These are phyloP conservation scores for Teunomyces barrocoloradensis DNA, from an alignment of 805 yeast genomes.

Conservation along the genomic window DNA sequence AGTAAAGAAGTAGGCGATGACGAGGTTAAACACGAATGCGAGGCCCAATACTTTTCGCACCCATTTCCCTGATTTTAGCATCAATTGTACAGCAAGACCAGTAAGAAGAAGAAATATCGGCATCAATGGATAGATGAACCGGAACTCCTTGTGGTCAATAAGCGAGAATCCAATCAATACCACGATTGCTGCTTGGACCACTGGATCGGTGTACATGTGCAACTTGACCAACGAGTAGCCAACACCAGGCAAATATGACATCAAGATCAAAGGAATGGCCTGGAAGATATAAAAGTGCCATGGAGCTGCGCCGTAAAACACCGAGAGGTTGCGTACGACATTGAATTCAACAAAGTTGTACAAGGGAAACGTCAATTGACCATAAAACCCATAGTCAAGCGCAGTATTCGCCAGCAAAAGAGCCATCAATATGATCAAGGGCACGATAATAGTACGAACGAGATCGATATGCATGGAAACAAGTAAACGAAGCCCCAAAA, in stretches of 20 bases:
- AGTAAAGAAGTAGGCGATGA: slow-evolving; percentile 52
- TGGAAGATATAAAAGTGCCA: slow-evolving; percentile 83
- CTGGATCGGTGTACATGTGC: slow-evolving; percentile 12
- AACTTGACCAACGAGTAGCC: slow-evolving; percentile 18
- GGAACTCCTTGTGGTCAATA: slow-evolving; percentile 83
- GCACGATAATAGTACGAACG: slow-evolving; percentile 8
- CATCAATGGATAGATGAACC: slow-evolving; percentile 83
- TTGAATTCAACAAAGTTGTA: slow-evolving; percentile 75
- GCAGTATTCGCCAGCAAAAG: slow-evolving; percentile 37
- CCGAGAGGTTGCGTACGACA: slow-evolving; percentile 65
- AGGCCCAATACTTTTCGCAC: not conserved
- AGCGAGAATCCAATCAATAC: slow-evolving; percentile 59
- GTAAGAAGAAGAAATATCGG: slow-evolving; percentile 60
- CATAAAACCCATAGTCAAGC: slow-evolving; percentile 64
- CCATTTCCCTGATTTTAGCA: not conserved
- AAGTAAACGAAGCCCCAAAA: slow-evolving; percentile 45
- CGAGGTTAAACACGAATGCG: slow-evolving; percentile 29
- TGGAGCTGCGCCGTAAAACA: slow-evolving; percentile 82
- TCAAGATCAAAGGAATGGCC: slow-evolving; percentile 73
- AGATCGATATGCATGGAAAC: not conserved
- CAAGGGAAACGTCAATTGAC: slow-evolving; percentile 55
- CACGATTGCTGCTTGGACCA: slow-evolving; percentile 28
- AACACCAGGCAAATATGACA: slow-evolving; percentile 65
- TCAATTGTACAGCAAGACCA: slow-evolving; percentile 28
- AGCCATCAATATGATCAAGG: slow-evolving; percentile 17